A percentile compares a stretch with the other conserved stretches of the same genome.
These are phyloP conservation scores for Neurospora sp. DNA, from an alignment of 495 filamentous ascomycete genomes.

Conservation along the genomic window DNA sequence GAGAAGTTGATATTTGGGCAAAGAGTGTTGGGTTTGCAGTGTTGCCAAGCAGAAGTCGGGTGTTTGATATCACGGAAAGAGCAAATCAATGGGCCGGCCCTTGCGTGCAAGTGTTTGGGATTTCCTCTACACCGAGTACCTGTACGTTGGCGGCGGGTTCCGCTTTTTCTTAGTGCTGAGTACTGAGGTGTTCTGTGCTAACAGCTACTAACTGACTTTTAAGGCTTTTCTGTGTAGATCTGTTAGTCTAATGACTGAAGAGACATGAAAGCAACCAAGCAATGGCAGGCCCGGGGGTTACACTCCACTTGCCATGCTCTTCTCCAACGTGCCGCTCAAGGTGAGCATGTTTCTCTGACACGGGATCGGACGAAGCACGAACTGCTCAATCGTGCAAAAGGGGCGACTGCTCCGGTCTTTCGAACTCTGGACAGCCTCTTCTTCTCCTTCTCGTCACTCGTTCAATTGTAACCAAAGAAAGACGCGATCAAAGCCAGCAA, in stretches of 20 bases:
- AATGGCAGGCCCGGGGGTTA: neutral
- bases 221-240: accelerated
- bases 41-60: neutral
- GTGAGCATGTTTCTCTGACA: neutral
- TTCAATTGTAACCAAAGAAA: neutral
- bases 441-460: neutral
- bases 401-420: neutral
- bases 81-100: neutral
- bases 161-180: neutral
- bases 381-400: neutral
- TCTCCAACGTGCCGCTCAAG: neutral
- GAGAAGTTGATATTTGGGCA: neutral
- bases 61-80: neutral
- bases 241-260: neutral
- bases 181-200: neutral
- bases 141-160: neutral
- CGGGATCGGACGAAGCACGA: neutral
- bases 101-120: neutral
- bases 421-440: neutral
- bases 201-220: neutral
- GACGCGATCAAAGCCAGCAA: neutral
- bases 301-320: neutral
- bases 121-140: neutral
- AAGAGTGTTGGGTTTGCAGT: neutral
- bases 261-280: neutral